Evolutionary conservation across 1,139 yeast genomes (phyloP).

Genomic region (Hemisphaericaspora xylofermentans): DNA sequence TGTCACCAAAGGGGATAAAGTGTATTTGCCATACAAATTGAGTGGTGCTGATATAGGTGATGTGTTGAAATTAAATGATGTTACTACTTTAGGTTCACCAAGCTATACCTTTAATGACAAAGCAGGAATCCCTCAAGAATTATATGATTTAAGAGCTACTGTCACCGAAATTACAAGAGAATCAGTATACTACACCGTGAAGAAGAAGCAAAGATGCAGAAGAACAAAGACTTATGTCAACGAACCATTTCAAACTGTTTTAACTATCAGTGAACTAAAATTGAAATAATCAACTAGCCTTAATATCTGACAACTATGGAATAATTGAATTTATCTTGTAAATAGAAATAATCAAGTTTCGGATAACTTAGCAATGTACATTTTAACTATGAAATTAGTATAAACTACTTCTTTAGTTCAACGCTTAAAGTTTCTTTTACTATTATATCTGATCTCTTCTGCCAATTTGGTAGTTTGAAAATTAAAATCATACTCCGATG

Average conservation of each 20-base stretch:
- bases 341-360: background rate
- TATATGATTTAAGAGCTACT: slow-evolving; percentile 68
- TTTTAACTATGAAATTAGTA: too few relatives aligned
- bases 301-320: background rate
- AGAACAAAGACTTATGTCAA: slow-evolving; percentile 75
- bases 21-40: slow-evolving; percentile 74
- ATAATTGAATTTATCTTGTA: background rate
- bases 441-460: slow-evolving; percentile 30
- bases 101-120: slow-evolving; percentile 59
- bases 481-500: slow-evolving; percentile 37
- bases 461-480: slow-evolving; percentile 70
- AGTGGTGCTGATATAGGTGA: slow-evolving; percentile 82
- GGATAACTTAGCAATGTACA: too few relatives aligned
- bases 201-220: slow-evolving; percentile 80
- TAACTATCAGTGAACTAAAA: slow-evolving; percentile 73
- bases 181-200: slow-evolving; percentile 59
- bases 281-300: slow-evolving; percentile 28
- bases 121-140: slow-evolving; percentile 33
- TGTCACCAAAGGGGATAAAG: slow-evolving; percentile 87
- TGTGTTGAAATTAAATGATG: slow-evolving; percentile 65
- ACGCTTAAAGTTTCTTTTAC: slow-evolving; percentile 7
- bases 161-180: slow-evolving; percentile 86
- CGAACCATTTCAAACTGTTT: slow-evolving; percentile 78
- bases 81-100: slow-evolving; percentile 81
- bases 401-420: too few relatives aligned